phyloP scores from a whole-genome alignment of 2,329 filamentous ascomycete species.

The Diaporthe caulivora region DNA sequence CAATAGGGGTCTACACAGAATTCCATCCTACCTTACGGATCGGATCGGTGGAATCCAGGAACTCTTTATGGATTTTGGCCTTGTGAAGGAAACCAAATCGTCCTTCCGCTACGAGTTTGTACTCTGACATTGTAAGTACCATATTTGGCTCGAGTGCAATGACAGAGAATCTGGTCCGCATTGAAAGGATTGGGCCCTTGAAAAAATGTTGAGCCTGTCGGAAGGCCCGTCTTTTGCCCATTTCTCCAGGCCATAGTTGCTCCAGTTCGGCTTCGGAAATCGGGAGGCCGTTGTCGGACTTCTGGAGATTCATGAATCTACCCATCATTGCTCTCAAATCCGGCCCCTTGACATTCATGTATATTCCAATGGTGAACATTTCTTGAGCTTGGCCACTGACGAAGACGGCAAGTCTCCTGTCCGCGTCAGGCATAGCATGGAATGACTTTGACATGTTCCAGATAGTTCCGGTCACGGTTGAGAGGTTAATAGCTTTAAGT shows the following conservation, averaged over 20 bases:
- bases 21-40: not conserved
- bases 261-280: not conserved
- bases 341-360: not conserved
- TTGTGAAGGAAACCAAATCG: not conserved
- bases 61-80: not conserved
- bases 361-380: conserved; percentile 14
- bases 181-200: not conserved
- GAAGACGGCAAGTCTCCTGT: not conserved
- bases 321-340: not conserved
- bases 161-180: not conserved
- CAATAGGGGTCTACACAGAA: not conserved
- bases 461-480: not conserved
- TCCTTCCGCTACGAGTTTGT: not conserved
- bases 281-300: not conserved
- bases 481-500: not conserved
- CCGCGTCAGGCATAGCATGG: not conserved
- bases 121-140: not conserved
- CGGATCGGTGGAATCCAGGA: not conserved
- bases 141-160: not conserved
- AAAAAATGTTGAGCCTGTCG: not conserved
- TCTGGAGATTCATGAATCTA: not conserved
- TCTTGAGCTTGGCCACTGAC: not conserved
- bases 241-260: not conserved
- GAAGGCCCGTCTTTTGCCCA: not conserved
- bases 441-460: not conserved